Evolutionary conservation across 2,329 filamentous ascomycete genomes (phyloP).

Genomic region (Claviceps paspali): DNA sequence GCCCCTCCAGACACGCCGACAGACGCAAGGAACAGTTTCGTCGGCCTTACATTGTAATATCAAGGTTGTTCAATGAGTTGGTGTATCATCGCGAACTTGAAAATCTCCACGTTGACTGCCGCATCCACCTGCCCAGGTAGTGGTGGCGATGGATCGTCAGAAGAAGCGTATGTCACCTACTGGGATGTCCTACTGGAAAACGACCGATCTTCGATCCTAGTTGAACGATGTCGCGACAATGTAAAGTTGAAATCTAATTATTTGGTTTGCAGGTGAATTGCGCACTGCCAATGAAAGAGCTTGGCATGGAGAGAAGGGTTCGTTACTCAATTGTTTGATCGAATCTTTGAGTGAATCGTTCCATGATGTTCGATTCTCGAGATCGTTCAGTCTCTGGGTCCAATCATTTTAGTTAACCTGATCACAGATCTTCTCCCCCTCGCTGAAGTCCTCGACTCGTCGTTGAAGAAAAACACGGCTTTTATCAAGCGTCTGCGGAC

Average conservation of each 20-base stretch:
- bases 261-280: slow-evolving; percentile 54
- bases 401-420: neutral
- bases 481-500: slow-evolving; percentile 95
- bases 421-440: slow-evolving; percentile 59
- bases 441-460: slow-evolving; percentile 73
- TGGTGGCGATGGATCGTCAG: slow-evolving; percentile 5
- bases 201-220: neutral
- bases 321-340: slow-evolving; percentile 9
- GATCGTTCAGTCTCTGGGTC: neutral
- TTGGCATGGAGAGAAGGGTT: slow-evolving; percentile 83
- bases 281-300: slow-evolving; percentile 74
- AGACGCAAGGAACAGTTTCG: too few relatives aligned
- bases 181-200: neutral
- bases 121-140: slow-evolving; percentile 1
- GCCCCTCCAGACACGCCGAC: too few relatives aligned
- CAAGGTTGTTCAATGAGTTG: slow-evolving; percentile 8
- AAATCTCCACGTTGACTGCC: neutral
- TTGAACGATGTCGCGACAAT: neutral
- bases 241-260: slow-evolving; percentile 7
- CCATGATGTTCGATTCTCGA: slow-evolving; percentile 7
- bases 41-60: neutral
- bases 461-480: slow-evolving; percentile 93
- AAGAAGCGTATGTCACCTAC: slow-evolving; percentile 4
- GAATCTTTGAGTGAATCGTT: slow-evolving; percentile 8
- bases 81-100: neutral